These are phyloP conservation scores for Rosa chinensis DNA, from an alignment of 306 rosid genomes.

Conservation along the genomic window DNA sequence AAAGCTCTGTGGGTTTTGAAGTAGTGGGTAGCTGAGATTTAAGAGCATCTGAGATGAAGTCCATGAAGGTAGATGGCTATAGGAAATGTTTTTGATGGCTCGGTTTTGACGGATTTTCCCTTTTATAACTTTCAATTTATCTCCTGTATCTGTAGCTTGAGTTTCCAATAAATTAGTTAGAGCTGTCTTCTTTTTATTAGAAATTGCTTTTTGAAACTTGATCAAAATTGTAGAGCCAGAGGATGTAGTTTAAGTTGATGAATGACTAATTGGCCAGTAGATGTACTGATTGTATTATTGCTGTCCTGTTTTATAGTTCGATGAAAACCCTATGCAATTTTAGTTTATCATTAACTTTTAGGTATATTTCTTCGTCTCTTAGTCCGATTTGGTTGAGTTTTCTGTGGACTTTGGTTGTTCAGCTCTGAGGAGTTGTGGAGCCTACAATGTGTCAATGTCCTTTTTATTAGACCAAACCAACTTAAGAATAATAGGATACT, in stretches of 20 bases:
- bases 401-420: not conserved
- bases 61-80: no score
- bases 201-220: not conserved
- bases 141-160: not conserved
- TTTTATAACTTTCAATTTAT: not conserved
- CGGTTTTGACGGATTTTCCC: not conserved
- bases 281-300: not conserved
- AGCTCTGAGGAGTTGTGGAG: not conserved
- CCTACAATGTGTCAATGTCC: no score
- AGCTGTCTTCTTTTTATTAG: not conserved
- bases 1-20: no score
- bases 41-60: no score
- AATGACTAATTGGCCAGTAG: not conserved
- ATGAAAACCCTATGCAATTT: not conserved
- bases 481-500: no score
- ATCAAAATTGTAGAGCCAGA: not conserved
- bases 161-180: not conserved
- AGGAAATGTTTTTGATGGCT: no score
- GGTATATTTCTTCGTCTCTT: not conserved
- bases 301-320: not conserved
- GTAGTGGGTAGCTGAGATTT: no score
- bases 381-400: not conserved
- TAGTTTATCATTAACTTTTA: not conserved
- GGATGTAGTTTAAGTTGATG: not conserved
- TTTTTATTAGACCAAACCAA: no score